Evolutionary conservation across 805 yeast species (phyloP).

Genomic region (Kregervanrija fluxuum): DNA sequence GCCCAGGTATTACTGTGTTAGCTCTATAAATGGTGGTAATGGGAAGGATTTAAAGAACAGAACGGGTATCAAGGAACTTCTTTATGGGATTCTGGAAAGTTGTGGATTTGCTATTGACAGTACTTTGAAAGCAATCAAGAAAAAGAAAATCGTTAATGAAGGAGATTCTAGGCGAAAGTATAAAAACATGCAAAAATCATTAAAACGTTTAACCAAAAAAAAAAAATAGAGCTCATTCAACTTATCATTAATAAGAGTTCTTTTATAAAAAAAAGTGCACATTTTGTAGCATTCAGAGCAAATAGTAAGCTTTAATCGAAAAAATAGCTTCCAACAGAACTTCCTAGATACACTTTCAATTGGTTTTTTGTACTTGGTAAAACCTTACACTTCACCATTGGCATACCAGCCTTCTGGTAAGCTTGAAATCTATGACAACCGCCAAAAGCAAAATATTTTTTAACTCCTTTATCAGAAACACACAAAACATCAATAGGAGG

Average conservation of each 20-base stretch:
- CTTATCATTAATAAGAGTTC: background rate
- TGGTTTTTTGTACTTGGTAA: slow-evolving; percentile 72
- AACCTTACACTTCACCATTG: slow-evolving; percentile 59
- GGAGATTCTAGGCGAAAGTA: background rate
- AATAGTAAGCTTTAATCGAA: slow-evolving; percentile 1
- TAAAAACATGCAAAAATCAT: background rate
- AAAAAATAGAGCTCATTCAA: background rate
- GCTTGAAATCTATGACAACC: slow-evolving; percentile 91
- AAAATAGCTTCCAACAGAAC: slow-evolving; percentile 50
- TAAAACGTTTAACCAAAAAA: background rate
- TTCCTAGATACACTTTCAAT: slow-evolving; percentile 62
- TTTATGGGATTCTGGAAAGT: slow-evolving; percentile 44
- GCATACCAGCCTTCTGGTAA: slow-evolving; percentile 49
- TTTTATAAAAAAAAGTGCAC: background rate
- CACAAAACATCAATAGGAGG: slow-evolving; percentile 79
- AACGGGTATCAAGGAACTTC: slow-evolving; percentile 47
- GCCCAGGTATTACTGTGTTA: slow-evolving; percentile 42
- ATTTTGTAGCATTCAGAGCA: too few relatives aligned
- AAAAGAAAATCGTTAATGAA: background rate
- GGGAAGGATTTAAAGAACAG: slow-evolving; percentile 23
- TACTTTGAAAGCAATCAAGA: background rate
- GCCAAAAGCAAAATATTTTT: slow-evolving; percentile 75
- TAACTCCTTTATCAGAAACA: slow-evolving; percentile 55
- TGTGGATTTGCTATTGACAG: slow-evolving; percentile 33
- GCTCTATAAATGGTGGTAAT: slow-evolving; percentile 30